Conservation (phyloP, 1,284 basidiomycete species). For the Ustilago lituana region DNA sequence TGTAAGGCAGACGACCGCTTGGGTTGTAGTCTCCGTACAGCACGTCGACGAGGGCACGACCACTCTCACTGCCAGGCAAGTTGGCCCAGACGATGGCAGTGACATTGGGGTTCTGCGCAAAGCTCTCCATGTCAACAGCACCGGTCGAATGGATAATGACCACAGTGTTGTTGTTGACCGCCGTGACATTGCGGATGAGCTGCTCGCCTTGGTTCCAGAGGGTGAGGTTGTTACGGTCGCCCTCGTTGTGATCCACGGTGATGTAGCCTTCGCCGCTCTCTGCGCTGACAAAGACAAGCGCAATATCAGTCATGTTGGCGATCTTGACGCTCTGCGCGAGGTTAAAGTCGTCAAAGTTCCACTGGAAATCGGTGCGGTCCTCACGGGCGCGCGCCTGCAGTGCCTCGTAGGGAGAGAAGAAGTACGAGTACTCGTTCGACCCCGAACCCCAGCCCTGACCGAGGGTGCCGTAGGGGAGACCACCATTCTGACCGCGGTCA, state of each 20-base stretch:
- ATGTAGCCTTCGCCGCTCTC: conserved; percentile 69
- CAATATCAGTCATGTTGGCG: conserved; percentile 67
- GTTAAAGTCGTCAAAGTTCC: conserved; percentile 74
- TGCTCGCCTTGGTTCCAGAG: conserved; percentile 80
- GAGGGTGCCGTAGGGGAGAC: conserved; percentile 73
- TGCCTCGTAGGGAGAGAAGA: conserved; percentile 73
- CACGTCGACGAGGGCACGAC: conserved; percentile 51
- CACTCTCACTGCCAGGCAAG: conserved; percentile 56
- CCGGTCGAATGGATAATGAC: conserved; percentile 58
- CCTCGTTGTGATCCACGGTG: conserved; percentile 63
- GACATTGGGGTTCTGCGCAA: conserved; percentile 57
- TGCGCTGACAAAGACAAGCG: conserved; percentile 74
- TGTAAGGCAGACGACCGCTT: conserved; percentile 58
- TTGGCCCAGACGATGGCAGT: conserved; percentile 57
- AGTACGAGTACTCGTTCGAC: conserved; percentile 70
- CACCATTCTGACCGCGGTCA: conserved; percentile 70
- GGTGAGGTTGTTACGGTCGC: conserved; percentile 81
- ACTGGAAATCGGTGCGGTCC: conserved; percentile 71
- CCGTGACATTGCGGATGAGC: conserved; percentile 52
- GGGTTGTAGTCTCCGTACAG: conserved; percentile 60
- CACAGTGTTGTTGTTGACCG: conserved; percentile 58
- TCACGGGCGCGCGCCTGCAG: conserved; percentile 73
- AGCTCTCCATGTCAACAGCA: conserved; percentile 54
- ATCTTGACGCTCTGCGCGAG: conserved; percentile 46
- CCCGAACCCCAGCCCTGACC: conserved; percentile 83